Evolutionary conservation across 1,284 basidiomycete genomes (phyloP).

Genomic region (Ceratobasidium sp.): DNA sequence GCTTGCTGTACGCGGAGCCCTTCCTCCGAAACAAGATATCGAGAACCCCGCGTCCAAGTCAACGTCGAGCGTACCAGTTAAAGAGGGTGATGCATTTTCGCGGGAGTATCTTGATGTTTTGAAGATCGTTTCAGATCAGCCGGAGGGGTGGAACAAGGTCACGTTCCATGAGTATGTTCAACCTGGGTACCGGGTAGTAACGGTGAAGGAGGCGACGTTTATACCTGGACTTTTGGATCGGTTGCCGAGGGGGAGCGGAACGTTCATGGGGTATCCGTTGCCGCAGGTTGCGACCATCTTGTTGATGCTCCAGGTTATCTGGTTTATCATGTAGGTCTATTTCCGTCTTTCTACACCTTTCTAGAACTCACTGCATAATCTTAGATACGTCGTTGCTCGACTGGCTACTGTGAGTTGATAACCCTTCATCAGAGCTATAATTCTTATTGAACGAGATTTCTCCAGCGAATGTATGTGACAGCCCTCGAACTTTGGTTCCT

Average conservation of each 20-base stretch:
- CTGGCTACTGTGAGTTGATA: slow-evolving; percentile 10
- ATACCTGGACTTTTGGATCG: slow-evolving; percentile 42
- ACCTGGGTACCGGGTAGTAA: slow-evolving; percentile 41
- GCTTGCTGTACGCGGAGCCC: slow-evolving; percentile 40
- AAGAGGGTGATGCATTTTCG: background rate
- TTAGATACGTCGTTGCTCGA: slow-evolving; percentile 17
- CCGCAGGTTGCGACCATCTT: slow-evolving; percentile 42
- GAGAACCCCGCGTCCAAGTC: slow-evolving; percentile 34
- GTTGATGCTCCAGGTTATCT: slow-evolving; percentile 40
- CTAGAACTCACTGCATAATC: background rate
- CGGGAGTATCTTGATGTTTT: slow-evolving; percentile 28
- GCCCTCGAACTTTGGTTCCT: slow-evolving; percentile 44
- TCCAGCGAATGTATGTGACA: slow-evolving; percentile 38
- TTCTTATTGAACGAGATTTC: background rate
- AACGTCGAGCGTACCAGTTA: background rate
- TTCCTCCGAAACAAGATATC: slow-evolving; percentile 15
- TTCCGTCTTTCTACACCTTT: background rate
- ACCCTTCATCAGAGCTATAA: too few relatives aligned
- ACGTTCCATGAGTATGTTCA: slow-evolving; percentile 41
- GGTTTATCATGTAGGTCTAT: slow-evolving; percentile 38
- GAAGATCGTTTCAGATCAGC: slow-evolving; percentile 20
- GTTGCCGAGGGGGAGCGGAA: slow-evolving; percentile 40
- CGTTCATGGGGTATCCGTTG: slow-evolving; percentile 41
- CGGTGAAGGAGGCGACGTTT: slow-evolving; percentile 42
- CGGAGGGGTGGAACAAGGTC: slow-evolving; percentile 42